These are phyloP conservation scores for Phytophthora kernoviae DNA, from an alignment of 352 stramenopile species.

Conservation along the genomic window DNA sequence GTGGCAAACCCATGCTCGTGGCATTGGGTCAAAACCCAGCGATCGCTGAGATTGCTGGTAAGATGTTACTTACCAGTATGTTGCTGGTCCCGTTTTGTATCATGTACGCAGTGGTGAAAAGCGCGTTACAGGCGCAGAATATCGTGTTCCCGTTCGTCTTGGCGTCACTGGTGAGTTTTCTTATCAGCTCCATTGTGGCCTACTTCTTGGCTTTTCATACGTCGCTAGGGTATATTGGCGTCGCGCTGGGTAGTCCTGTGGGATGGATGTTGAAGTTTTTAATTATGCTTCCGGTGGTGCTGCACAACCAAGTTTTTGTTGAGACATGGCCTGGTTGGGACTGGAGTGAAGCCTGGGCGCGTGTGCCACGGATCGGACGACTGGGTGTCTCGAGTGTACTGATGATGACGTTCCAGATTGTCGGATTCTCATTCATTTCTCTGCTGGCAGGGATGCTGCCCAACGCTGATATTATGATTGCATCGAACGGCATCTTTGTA, in stretches of 20 bases:
- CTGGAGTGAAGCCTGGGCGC: slow-evolving; percentile 33
- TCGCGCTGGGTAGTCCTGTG: slow-evolving; percentile 52
- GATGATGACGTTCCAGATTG: slow-evolving; percentile 58
- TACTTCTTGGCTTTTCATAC: slow-evolving; percentile 64
- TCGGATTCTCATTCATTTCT: slow-evolving; percentile 49
- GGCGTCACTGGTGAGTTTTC: slow-evolving; percentile 43
- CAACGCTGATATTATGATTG: slow-evolving; percentile 52
- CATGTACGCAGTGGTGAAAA: slow-evolving; percentile 57
- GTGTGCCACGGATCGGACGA: slow-evolving; percentile 46
- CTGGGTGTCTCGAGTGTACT: slow-evolving; percentile 50
- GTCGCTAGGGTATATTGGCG: slow-evolving; percentile 56
- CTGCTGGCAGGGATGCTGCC: slow-evolving; percentile 60
- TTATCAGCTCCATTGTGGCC: slow-evolving; percentile 42
- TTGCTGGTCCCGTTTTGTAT: slow-evolving; percentile 48
- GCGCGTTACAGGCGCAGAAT: slow-evolving; percentile 66
- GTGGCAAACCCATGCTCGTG: slow-evolving; percentile 50
- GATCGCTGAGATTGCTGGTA: slow-evolving; percentile 48
- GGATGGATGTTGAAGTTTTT: slow-evolving; percentile 54
- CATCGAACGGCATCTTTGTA: slow-evolving; percentile 60
- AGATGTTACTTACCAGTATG: slow-evolving; percentile 44
- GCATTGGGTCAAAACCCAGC: slow-evolving; percentile 55
- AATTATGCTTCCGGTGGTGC: slow-evolving; percentile 52
- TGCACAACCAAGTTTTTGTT: slow-evolving; percentile 53
- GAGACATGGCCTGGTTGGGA: slow-evolving; percentile 68
- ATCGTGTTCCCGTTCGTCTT: slow-evolving; percentile 61